Conservation (phyloP, 2,329 filamentous ascomycete species). For the Ophiobolus disseminans region DNA sequence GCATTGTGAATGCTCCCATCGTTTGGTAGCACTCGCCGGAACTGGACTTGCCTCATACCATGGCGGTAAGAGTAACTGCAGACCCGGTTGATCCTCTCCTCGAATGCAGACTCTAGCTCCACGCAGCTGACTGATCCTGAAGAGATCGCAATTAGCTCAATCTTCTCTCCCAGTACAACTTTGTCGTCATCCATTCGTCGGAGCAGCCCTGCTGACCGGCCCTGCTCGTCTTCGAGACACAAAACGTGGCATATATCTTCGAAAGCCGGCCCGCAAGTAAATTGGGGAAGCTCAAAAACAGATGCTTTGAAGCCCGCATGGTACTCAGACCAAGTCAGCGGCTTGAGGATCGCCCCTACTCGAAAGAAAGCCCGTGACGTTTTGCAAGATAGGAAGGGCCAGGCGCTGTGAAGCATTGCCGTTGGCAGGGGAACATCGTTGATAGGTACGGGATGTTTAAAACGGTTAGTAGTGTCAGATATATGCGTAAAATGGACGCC, state of each 20-base stretch:
- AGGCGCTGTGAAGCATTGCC: neutral
- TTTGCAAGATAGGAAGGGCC: slow-evolving; percentile 9
- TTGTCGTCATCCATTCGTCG: slow-evolving; percentile 5
- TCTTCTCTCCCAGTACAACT: slow-evolving; percentile 3
- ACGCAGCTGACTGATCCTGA: slow-evolving; percentile 3
- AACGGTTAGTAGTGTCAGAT: slow-evolving; percentile 7
- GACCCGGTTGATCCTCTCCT: too few relatives aligned
- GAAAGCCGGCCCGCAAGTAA: neutral
- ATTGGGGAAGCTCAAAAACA: slow-evolving; percentile 7
- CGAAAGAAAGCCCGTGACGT: neutral
- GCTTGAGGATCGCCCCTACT: slow-evolving; percentile 3
- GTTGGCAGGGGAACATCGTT: neutral
- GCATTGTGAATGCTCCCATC: neutral
- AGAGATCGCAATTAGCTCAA: slow-evolving; percentile 11
- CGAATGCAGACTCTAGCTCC: slow-evolving; percentile 7
- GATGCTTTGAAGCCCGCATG: neutral
- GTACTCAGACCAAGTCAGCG: neutral
- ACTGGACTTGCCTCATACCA: too few relatives aligned
- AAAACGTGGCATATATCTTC: slow-evolving; percentile 4
- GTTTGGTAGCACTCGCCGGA: slow-evolving; percentile 3
- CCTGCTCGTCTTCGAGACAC: slow-evolving; percentile 9
- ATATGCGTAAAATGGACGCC: slow-evolving; percentile 5
- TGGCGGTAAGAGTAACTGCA: too few relatives aligned
- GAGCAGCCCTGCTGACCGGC: slow-evolving; percentile 6
- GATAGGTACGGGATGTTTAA: slow-evolving; percentile 8